phyloP scores from a whole-genome alignment of 2,329 filamentous ascomycete genomes.

The Penicillium freii region DNA sequence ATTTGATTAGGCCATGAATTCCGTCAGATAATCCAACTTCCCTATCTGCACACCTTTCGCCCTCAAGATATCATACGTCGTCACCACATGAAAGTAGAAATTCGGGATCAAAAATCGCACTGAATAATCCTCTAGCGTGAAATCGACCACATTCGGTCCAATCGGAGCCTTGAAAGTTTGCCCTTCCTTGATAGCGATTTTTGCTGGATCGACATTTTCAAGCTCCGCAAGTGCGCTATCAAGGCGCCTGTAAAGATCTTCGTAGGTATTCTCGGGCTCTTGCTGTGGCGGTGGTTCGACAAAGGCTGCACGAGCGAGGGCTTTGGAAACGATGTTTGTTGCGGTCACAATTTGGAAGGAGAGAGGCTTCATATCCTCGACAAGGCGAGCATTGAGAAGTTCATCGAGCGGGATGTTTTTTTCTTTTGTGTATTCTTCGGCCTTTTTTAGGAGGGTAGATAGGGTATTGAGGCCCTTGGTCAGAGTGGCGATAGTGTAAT shows the following conservation, averaged over 20 bases:
- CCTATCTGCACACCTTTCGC: not conserved
- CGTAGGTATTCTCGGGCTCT: not conserved
- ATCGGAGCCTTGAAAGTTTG: not conserved
- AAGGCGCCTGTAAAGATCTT: not conserved
- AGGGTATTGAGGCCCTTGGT: not conserved
- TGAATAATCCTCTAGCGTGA: not conserved
- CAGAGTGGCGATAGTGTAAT: not conserved
- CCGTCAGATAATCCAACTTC: not conserved
- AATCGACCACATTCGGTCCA: not conserved
- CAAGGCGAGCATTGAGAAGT: not conserved
- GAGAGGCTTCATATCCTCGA: not conserved
- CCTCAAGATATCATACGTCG: not conserved
- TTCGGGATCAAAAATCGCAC: not conserved
- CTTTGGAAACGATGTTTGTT: not conserved
- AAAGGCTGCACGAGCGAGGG: not conserved
- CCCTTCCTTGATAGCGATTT: not conserved
- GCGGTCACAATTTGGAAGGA: not conserved
- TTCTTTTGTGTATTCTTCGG: not conserved
- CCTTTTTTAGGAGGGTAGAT: not conserved
- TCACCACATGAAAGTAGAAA: conserved; percentile 1
- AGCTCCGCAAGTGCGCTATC: not conserved
- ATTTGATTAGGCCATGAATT: not conserved
- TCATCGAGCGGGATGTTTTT: not conserved
- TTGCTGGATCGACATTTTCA: not conserved
- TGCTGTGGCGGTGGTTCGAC: not conserved